Evolutionary conservation across 352 stramenopile genomes (phyloP), one percentile per base, ranked within the genome.

Genomic region (Pythium phragmitis): DNA sequence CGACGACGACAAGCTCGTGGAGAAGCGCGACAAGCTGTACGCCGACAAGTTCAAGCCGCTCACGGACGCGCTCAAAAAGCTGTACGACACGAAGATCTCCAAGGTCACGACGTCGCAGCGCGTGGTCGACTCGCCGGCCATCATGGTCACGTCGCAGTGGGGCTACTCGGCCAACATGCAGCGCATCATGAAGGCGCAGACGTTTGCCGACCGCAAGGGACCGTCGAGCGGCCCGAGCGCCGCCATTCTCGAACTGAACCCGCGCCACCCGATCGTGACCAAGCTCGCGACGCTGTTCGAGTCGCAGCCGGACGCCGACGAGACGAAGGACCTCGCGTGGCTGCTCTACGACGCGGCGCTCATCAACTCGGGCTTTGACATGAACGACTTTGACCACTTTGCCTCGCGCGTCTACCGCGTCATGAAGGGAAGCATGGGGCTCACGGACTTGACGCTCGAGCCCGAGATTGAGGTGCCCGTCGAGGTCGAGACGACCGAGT

Each of bases 131-230:
- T 94, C 94, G 42, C 97, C 98, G 13, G 94, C 93, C 2, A 95
- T 99, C 61, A 97, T 99, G 67, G 92, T 98, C 39, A 98, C 95
- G 9, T 95, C 89, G 6, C 90, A 99, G 73, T 99, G 96, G 81
- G 97, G 97, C 21, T 93, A 99, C 79, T 98, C 90, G 43, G 97
- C 98, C 16, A 99, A 99, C 79, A 99, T 99, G 97, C 97, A 99
- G 78, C 89, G 97, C 43, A 99, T 99, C 77, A 98, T 99, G 89
- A 94, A 98, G 73, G 83, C 97, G 26, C 98, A 99, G 82, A 98
- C 98, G 16, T 98, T 99, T 70, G 80, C 85, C 7, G 92, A 96
- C 65, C 82, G 85, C 8, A 73, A 85, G 21, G 81, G 87, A 9
- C 60, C 65, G 12, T 55, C 45, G 17, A 59, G 30, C 19, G 74